A percentile compares a stretch with the other conserved stretches of the same genome.
Conservation (phyloP, 495 filamentous ascomycete species). For the Hyaloscypha bicolor region DNA sequence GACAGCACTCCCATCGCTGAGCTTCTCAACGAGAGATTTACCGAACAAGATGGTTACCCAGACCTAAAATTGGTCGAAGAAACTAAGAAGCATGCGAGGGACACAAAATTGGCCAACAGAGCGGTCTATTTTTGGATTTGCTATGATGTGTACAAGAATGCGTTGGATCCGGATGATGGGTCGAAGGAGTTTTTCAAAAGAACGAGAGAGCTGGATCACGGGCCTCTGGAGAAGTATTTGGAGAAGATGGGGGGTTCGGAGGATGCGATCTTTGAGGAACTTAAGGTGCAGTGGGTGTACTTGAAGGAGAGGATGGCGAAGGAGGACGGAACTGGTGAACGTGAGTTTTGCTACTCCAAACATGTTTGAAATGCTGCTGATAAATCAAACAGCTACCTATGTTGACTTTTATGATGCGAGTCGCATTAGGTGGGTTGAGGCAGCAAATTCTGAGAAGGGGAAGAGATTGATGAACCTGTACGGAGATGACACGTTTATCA, state of each 20-base stretch:
- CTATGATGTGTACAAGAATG: conserved; percentile 12
- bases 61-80: background rate
- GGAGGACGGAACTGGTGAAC: conserved; percentile 16
- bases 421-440: conserved; percentile 10
- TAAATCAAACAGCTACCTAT: conserved; percentile 9
- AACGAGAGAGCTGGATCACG: background rate
- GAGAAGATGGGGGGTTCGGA: conserved; percentile 4
- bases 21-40: conserved; percentile 15
- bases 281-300: background rate
- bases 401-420: conserved; percentile 16
- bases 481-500: conserved; percentile 18
- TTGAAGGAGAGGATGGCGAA: conserved; percentile 18
- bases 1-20: conserved; percentile 13
- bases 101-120: background rate
- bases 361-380: background rate
- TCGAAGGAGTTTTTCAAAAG: conserved; percentile 3
- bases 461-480: conserved; percentile 12
- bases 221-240: background rate
- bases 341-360: conserved; percentile 1
- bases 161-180: conserved; percentile 10
- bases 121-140: conserved; percentile 2
- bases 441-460: conserved; percentile 4
- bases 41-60: conserved; percentile 13
- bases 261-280: background rate
- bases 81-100: background rate